Evolutionary conservation across 495 filamentous ascomycete species (phyloP).

Genomic region (Viridothelium virens): DNA sequence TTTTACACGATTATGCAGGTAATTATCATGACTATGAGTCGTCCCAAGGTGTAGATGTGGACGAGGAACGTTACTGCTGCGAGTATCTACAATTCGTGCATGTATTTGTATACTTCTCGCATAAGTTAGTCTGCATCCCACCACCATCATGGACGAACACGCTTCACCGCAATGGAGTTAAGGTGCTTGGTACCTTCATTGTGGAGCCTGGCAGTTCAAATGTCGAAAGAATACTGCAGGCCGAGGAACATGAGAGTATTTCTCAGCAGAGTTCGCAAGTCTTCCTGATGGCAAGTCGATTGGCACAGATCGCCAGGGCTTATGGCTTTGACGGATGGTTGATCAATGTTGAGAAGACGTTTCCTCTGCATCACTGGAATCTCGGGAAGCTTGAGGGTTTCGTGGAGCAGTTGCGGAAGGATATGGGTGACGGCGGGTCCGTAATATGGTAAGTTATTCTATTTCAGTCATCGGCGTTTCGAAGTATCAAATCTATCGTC

Average conservation of each 20-base stretch:
- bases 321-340: constrained; percentile 45
- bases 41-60: constrained; percentile 22
- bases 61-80: constrained; percentile 31
- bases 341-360: constrained; percentile 40
- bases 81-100: constrained; percentile 39
- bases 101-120: constrained; percentile 42
- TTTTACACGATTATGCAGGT: constrained; percentile 42
- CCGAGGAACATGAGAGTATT: constrained; percentile 15
- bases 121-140: constrained; percentile 40
- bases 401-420: constrained; percentile 27
- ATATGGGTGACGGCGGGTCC: constrained; percentile 25
- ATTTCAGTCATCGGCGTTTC: too few species aligned
- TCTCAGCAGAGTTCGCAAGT: neutral
- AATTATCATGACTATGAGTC: constrained; percentile 40
- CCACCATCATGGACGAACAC: constrained; percentile 41
- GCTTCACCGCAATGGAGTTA: constrained; percentile 41
- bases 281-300: constrained; percentile 34
- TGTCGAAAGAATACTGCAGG: constrained; percentile 14
- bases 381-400: constrained; percentile 29
- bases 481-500: too few species aligned
- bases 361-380: constrained; percentile 29
- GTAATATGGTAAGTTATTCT: constrained; percentile 33
- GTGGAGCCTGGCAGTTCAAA: constrained; percentile 28
- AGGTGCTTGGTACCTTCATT: constrained; percentile 39
- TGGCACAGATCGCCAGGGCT: constrained; percentile 33